Evolutionary conservation across 2,329 filamentous ascomycete species (phyloP), one percentile per base, ranked within the genome.

Genomic region (Ciborinia camelliae): DNA sequence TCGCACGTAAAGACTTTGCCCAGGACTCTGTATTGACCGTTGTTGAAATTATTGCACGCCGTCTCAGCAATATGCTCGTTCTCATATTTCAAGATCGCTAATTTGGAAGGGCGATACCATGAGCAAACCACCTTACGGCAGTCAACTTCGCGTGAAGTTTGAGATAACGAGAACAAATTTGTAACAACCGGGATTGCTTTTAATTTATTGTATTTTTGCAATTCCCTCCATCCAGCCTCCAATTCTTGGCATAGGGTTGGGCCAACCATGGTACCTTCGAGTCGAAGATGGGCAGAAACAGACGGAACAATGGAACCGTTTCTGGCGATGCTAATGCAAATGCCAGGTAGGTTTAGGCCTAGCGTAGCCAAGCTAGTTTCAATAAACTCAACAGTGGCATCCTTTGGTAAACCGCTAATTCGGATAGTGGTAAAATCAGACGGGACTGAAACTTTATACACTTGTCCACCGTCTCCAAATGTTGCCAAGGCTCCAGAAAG

Each of bases 391-490:
- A 64, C 53, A 14, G 65, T 66, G 47, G 60, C 68, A 62, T 57
- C 65, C 54, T 62, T 48, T 18, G 63, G 32, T 53, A 73, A 52
- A 23, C 68, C 70, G 8, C 50, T 67, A 28, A 73, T 70, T 20
- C 64, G 67, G 28, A 67, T 67, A 47, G 66, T 53, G 51, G 71
- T 73, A 47, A 72, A 72, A 52, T 73, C 72, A 37, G 68, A 48
- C 5, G 71, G 68, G n/a, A 73, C 63, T 32, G 67, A 68, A 14
- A 73, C 58, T 66, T 71, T 72, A 18, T 63, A 26, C 26, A 72
- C 62, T 23, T 72, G 62, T 52, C 65, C 71, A 14, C 66, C 65
- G n/a, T 69, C 65, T 53, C 67, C 61, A 63, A 71, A 73, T 43
- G 63, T 63, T 32, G 68, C 67, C 23, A 62, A 64, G 10, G 67